Evolutionary conservation across 345 rosid genomes (phyloP).

Genomic region (Syzygium grande): DNA sequence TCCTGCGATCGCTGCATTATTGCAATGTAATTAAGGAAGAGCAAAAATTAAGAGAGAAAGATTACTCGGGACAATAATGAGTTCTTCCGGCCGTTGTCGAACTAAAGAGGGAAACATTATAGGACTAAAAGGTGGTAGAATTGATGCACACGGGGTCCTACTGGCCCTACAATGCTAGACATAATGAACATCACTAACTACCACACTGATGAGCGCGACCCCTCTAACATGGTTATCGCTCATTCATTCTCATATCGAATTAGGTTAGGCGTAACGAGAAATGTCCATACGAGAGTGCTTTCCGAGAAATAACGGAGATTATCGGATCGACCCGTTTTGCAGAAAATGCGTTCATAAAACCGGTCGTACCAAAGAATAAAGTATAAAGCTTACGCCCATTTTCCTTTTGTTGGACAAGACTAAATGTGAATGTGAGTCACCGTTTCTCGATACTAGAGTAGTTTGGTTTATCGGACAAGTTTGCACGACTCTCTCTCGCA

Average conservation of each 20-base stretch:
- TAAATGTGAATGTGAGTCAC: not conserved
- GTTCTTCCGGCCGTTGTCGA: not conserved
- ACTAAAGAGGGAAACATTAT: not conserved
- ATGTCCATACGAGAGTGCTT: not conserved
- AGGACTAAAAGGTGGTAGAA: not conserved
- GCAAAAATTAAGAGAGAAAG: not conserved
- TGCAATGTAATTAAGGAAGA: not conserved
- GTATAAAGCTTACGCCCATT: not conserved
- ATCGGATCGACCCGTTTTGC: not conserved
- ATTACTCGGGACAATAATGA: not conserved
- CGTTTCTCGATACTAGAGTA: not conserved
- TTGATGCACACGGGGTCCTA: not conserved
- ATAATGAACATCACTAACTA: not conserved
- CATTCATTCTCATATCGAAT: not conserved
- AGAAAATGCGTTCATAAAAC: not conserved
- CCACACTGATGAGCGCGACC: not conserved
- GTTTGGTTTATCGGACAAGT: not conserved
- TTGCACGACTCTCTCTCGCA: not conserved
- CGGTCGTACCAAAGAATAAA: not conserved
- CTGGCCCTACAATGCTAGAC: not conserved
- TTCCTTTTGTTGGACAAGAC: not conserved
- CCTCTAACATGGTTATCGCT: not conserved
- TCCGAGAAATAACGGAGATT: not conserved
- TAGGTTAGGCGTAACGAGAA: not conserved
- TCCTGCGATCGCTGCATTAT: not conserved